These are phyloP conservation scores for Colletotrichum shisoi DNA, from an alignment of 2,329 filamentous ascomycete genomes.

Conservation along the genomic window DNA sequence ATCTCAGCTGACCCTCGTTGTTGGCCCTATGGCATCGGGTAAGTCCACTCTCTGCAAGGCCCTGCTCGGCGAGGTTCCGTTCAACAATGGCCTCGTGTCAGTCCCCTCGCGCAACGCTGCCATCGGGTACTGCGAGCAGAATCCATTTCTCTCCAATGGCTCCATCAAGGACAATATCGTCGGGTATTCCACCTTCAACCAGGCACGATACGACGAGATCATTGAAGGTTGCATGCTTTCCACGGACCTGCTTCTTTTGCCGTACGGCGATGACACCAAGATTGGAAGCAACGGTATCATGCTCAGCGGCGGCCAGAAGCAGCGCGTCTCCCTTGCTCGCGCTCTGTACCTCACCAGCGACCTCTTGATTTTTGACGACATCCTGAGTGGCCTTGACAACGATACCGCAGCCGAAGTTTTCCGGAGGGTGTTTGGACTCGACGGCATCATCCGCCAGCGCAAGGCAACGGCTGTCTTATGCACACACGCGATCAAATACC, in stretches of 20 bases:
- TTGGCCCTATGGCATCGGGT: slow-evolving; percentile 53
- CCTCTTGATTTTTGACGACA: slow-evolving; percentile 48
- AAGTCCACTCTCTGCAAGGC: slow-evolving; percentile 54
- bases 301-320: slow-evolving; percentile 49
- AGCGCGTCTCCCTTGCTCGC: slow-evolving; percentile 44
- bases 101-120: slow-evolving; percentile 35
- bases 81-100: slow-evolving; percentile 39
- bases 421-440: slow-evolving; percentile 45
- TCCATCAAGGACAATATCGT: slow-evolving; percentile 44
- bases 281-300: slow-evolving; percentile 48
- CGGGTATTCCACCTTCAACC: slow-evolving; percentile 40
- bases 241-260: slow-evolving; percentile 42
- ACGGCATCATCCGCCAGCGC: slow-evolving; percentile 42
- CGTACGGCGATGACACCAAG: slow-evolving; percentile 46
- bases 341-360: slow-evolving; percentile 42
- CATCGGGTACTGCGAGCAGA: slow-evolving; percentile 49
- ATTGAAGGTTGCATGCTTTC: slow-evolving; percentile 40
- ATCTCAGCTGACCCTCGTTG: slow-evolving; percentile 49
- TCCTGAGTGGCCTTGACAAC: slow-evolving; percentile 47
- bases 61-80: slow-evolving; percentile 46
- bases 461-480: slow-evolving; percentile 39
- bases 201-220: slow-evolving; percentile 40
- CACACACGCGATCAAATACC: slow-evolving; percentile 46
- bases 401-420: slow-evolving; percentile 51
- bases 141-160: slow-evolving; percentile 42